Evolutionary conservation across 352 stramenopile genomes (phyloP), one percentile per base, ranked within the genome.

Genomic region (Pythium aphanidermatum): DNA sequence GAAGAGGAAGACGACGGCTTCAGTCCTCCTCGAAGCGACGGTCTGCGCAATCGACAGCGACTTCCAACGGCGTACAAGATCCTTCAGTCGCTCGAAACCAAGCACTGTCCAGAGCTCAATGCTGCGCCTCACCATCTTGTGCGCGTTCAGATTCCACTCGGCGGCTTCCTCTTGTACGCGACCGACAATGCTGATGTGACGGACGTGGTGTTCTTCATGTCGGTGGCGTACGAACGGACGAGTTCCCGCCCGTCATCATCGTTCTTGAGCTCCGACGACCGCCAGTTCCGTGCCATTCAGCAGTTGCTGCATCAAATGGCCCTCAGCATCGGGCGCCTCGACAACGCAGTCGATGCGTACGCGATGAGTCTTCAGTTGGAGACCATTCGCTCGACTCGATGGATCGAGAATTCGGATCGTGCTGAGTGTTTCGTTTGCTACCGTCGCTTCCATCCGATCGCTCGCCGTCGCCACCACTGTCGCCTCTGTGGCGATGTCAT

Each of bases 171-270:
- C 12, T 55, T 90, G 21, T 92, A 87, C 41, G 60, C 68, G 5
- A 88, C 74, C 9, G 59, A 80, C 43, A 52, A 62, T 32, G 63
- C 55, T 27, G 73, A 89, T 20, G 55, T 61, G 21, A 90, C 75
- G 7, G 70, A 85, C 26, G 76, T 90, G n/a, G 70, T 92, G 9
- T 92, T 88, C 50, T 86, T 74, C 53, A 73, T 86, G 61, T 83
- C 61, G 21, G 50, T 86, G 23, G 49, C 50, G 2, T 52, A 69
- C 25, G 47, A 58, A 1, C 46, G 40, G 20, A 52, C 43, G 30
- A 24, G 49, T 2, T 61, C 48, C 35, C 32, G 37, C 34, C 64
- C 32, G 6, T 51, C 29, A 31, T 2, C 23, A 17, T n/a, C 16
- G 10, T 63, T 58, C 24, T 48, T 46, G 37, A 62, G 52, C 46